These are phyloP conservation scores for Lasiosphaeria miniovina DNA, from an alignment of 495 filamentous ascomycete species.

Conservation along the genomic window DNA sequence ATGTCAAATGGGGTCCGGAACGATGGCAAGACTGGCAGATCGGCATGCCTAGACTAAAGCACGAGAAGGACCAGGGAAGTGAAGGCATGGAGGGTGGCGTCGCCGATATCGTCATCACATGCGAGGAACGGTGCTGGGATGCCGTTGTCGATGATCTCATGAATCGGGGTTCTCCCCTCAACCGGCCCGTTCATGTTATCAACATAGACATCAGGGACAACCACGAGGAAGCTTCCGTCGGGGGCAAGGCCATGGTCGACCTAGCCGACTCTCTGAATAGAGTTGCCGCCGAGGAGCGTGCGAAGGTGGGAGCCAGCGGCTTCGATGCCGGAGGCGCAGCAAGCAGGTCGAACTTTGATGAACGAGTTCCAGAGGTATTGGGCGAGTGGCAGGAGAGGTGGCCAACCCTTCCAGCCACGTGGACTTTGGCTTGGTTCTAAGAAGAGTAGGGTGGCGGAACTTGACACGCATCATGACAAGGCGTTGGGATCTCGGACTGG, in stretches of 20 bases:
- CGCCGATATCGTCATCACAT: conserved; percentile 94
- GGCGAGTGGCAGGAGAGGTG: conserved; percentile 96
- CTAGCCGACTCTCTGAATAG: conserved; percentile 82
- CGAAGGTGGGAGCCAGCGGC: conserved; percentile 54
- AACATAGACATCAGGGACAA: conserved; percentile 99
- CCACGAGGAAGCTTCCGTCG: conserved; percentile 90
- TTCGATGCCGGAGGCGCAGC: conserved; percentile 69
- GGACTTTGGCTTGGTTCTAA: conserved; percentile 95
- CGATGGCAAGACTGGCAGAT: conserved; percentile 98
- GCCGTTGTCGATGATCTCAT: conserved; percentile 93
- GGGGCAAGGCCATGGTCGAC: conserved; percentile 89
- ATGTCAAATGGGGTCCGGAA: conserved; percentile 92
- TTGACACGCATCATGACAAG: neutral
- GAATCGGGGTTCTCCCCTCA: conserved; percentile 75
- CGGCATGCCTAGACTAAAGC: conserved; percentile 72
- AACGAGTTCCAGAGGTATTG: conserved; percentile 86
- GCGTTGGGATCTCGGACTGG: neutral
- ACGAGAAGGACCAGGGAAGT: conserved; percentile 62
- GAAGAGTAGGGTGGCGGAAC: neutral
- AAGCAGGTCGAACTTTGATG: conserved; percentile 78
- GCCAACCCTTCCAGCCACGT: conserved; percentile 84
- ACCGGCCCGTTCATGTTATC: conserved; percentile 92
- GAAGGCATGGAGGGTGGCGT: conserved; percentile 84
- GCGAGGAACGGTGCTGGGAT: conserved; percentile 98
- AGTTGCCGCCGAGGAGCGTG: conserved; percentile 74